Evolutionary conservation across 257 asterid species (phyloP), one percentile per base, ranked within the genome.

Genomic region (Solanum tacnaense): DNA sequence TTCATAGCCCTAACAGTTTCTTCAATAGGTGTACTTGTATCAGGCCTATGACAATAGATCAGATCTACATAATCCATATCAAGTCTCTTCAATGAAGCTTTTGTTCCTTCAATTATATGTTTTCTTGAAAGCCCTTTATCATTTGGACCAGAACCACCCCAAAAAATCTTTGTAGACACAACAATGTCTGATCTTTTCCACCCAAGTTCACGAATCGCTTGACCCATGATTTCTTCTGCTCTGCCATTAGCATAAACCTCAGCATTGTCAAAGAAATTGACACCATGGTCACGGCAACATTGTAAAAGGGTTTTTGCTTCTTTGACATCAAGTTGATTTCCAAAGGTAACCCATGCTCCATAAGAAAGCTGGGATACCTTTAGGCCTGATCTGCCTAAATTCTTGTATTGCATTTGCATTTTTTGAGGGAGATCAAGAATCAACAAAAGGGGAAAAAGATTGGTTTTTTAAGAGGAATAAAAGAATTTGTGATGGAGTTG

Each of bases 141-240:
- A 73, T 97, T 97, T 1, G 99, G 99, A 31, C 99, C 99, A 6
- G 96, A 89, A 3, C 99, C 99, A 9, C 99, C 99, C 99, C 99
- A 97, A 92, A 97, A 97, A 89, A 97, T 95, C 98, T 97, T 97
- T 23, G 99, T 97, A 85, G 98, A 94, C 60, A 97, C 86, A 15
- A 97, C 99, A 20, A 97, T 86, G 86, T 97, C 99, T 29, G 97
- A 94, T 86, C 99, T 87, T 93, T 96, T 96, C 99, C 98, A 97
- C 0, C 99, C 99, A 9, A 97, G 94, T 88, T 96, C 99, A 89
- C 94, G 92, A n/a, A 96, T 95, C 2, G 99, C 99, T 85, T 96
- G 99, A 1, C 99, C 99, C 99, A 96, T 95, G 94, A 95, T 97
- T 91, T 97, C 99, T 89, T 97, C 99, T 34, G 99, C 99, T 13